Conservation (phyloP, 192 early-diverging fungal species). For the Linnemannia elongata region DNA sequence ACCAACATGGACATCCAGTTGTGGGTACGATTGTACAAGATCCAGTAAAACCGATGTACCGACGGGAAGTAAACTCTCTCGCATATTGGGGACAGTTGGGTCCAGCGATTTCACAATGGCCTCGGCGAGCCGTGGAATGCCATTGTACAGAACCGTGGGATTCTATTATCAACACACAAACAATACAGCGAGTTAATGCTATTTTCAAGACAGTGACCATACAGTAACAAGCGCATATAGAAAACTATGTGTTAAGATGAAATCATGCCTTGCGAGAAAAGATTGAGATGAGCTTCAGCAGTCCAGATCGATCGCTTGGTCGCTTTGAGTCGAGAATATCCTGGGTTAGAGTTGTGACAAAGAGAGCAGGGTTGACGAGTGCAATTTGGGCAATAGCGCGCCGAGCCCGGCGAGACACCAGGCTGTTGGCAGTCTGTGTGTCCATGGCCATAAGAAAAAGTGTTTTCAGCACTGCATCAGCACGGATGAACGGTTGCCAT, state of each 20-base stretch:
- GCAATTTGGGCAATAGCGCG: conserved; percentile 83
- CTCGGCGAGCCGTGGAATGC: conserved; percentile 75
- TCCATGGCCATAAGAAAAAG: conserved; percentile 71
- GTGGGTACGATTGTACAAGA: conserved; percentile 78
- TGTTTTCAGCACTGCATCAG: conserved; percentile 69
- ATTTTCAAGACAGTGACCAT: neutral
- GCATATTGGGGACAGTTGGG: conserved; percentile 79
- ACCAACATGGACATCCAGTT: conserved; percentile 78
- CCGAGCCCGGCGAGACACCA: conserved; percentile 71
- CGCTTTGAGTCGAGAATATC: conserved; percentile 80
- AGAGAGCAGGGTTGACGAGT: conserved; percentile 70
- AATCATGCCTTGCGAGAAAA: conserved; percentile 80
- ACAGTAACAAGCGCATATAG: neutral
- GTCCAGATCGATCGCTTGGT: conserved; percentile 66
- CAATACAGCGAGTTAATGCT: neutral
- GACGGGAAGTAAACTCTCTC: conserved; percentile 75
- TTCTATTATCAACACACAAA: conserved; percentile 57
- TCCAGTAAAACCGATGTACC: conserved; percentile 71
- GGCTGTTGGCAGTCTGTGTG: conserved; percentile 33
- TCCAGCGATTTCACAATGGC: conserved; percentile 88
- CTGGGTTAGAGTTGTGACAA: conserved; percentile 80
- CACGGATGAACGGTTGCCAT: conserved; percentile 82
- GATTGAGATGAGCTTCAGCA: conserved; percentile 77
- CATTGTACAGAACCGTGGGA: conserved; percentile 73
- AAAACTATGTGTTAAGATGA: neutral